Conservation (phyloP, 2,329 filamentous ascomycete genomes). For the Curvularia eragrostidis region DNA sequence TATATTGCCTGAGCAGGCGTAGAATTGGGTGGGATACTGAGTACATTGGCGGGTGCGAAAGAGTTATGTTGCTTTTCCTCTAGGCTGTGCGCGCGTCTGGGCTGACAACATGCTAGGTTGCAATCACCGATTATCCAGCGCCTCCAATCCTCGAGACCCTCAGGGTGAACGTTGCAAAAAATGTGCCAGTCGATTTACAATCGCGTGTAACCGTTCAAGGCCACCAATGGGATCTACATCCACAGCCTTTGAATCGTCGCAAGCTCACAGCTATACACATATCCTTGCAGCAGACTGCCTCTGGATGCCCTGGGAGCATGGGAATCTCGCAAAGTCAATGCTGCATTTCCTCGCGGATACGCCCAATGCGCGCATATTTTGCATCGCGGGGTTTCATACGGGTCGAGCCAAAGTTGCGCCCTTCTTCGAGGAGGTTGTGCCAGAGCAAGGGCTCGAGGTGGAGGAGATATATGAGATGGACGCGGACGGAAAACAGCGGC, state of each 20-base stretch:
- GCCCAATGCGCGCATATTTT: constrained; percentile 62
- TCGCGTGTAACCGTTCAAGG: constrained; percentile 59
- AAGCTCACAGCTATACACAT: constrained; percentile 61
- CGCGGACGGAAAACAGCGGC: constrained; percentile 66
- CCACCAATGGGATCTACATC: constrained; percentile 68
- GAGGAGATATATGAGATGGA: constrained; percentile 74
- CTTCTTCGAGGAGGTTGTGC: constrained; percentile 67
- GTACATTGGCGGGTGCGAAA: constrained; percentile 53
- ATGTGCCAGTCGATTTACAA: constrained; percentile 52
- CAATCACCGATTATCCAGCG: constrained; percentile 73
- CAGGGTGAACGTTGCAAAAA: constrained; percentile 62
- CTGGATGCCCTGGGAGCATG: constrained; percentile 77
- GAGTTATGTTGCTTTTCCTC: constrained; percentile 39
- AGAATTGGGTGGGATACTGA: constrained; percentile 57
- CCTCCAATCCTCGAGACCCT: constrained; percentile 66
- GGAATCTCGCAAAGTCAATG: constrained; percentile 68
- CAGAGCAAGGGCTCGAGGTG: constrained; percentile 59
- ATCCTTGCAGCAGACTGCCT: constrained; percentile 75
- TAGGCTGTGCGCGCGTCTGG: not conserved
- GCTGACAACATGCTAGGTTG: constrained; percentile 50
- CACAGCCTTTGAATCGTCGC: constrained; percentile 48
- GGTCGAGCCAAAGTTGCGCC: constrained; percentile 68
- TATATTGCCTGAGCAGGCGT: constrained; percentile 43
- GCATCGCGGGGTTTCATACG: constrained; percentile 76
- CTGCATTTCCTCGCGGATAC: constrained; percentile 63